Conservation (phyloP, 108 stramenopile genomes). For the Pseudonitzschia pungens region DNA sequence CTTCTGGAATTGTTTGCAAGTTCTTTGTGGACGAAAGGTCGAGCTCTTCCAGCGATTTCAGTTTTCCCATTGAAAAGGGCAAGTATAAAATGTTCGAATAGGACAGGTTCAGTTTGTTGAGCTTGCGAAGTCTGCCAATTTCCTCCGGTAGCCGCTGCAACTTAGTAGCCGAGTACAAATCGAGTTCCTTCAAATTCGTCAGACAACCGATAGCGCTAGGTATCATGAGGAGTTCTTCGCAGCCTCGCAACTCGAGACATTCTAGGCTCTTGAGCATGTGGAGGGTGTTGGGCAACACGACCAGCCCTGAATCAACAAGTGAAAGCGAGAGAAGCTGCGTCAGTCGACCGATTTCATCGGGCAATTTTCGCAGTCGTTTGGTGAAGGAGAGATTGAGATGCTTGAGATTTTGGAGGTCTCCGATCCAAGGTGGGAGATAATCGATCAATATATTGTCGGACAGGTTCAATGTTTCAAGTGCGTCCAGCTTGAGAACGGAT, state of each 20-base stretch:
- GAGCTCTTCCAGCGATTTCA: not conserved
- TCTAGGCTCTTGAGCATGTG: not conserved
- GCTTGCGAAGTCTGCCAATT: conserved; percentile 12
- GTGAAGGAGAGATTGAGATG: not conserved
- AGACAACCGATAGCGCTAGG: not conserved
- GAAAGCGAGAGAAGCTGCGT: not conserved
- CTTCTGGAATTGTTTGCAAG: not conserved
- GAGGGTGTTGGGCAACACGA: not conserved
- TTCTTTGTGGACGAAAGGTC: not conserved
- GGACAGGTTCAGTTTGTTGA: conserved; percentile 49
- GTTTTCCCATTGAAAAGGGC: not conserved
- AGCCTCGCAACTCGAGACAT: not conserved
- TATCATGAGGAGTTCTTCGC: not conserved
- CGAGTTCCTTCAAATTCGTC: not conserved
- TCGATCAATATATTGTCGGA: not conserved
- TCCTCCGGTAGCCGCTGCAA: conserved; percentile 15
- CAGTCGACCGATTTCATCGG: not conserved
- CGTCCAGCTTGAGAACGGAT: not conserved
- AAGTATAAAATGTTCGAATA: not conserved
- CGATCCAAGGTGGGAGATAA: not conserved
- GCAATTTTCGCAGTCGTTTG: not conserved
- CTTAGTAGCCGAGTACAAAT: not conserved
- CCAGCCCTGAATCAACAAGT: not conserved
- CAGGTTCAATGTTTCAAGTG: not conserved
- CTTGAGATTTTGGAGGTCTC: not conserved